Evolutionary conservation across 768 basidiomycete species (phyloP), one percentile per base, ranked within the genome.

Genomic region (Mycena floridula): DNA sequence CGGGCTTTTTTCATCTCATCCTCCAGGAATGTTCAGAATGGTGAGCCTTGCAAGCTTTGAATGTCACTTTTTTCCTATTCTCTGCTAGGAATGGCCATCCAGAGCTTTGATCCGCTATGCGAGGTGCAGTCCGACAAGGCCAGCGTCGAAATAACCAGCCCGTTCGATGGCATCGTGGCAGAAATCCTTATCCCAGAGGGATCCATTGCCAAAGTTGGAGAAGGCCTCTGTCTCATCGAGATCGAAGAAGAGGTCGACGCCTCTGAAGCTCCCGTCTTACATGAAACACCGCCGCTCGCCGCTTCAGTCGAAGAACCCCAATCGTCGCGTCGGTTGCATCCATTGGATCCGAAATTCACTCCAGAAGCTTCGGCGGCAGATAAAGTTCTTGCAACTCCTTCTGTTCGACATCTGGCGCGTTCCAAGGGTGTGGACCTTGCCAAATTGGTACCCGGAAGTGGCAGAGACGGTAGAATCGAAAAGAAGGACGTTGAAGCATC

Each of bases 121-220:
- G 89, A 92, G 49, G 89, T 92, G 3, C 89, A 91, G 65, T 85
- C 82, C 50, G 89, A 92, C 74, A 92, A 92, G 61, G 89, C 89
- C 1, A 85, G 81, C 61, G 89, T 93, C 21, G 90, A 93, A 61
- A 91, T 94, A 44, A 93, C 90, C 3, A 85, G 83, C 45, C 90
- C 90, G 2, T 91, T 75, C 54, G 84, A 90, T 32, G 90, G 90
- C 5, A 66, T 81, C 25, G 67, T 93, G 38, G 80, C 74, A 49
- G 74, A 85, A 50, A 62, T 92, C 5, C 68, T 89, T 1, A 88
- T 90, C 15, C 65, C 81, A 50, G 88, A 89, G 58, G 90, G 90
- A 16, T 78, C 89, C 57, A 73, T 92, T 15, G 88, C 87, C 16
- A 89, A 89, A 56, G 90, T 92, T 15, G 89, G 91, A 25, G 65